These are phyloP conservation scores for Pulveroboletus sp. DNA, from an alignment of 768 basidiomycete genomes.

Conservation along the genomic window DNA sequence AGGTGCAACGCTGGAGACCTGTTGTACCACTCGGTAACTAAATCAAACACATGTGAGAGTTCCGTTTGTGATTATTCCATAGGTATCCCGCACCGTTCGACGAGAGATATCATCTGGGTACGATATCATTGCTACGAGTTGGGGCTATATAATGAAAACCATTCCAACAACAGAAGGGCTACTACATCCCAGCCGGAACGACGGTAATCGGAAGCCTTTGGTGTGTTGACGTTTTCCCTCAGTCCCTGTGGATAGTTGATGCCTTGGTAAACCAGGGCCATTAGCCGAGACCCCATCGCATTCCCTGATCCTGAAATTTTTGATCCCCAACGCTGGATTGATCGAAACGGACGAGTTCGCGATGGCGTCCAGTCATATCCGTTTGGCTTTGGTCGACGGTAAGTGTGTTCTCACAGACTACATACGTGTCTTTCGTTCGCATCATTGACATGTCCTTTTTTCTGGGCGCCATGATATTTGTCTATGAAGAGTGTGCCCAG, in stretches of 20 bases:
- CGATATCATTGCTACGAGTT: neutral
- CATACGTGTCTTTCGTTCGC: too few species aligned
- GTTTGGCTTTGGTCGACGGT: conserved; percentile 51
- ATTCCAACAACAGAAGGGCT: conserved; percentile 9
- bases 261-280: conserved; percentile 32
- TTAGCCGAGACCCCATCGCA: conserved; percentile 46
- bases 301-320: conserved; percentile 34
- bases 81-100: conserved; percentile 57
- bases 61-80: neutral
- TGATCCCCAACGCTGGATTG: conserved; percentile 53
- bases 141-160: conserved; percentile 11
- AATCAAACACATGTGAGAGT: too few species aligned
- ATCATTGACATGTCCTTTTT: too few species aligned
- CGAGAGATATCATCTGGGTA: conserved; percentile 29
- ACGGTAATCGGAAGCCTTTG: conserved; percentile 19
- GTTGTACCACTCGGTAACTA: conserved; percentile 23
- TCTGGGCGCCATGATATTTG: too few species aligned
- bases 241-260: neutral
- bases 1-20: conserved; percentile 37
- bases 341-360: conserved; percentile 37
- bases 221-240: neutral
- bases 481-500: conserved; percentile 51
- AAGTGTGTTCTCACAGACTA: neutral
- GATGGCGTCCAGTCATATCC: conserved; percentile 44
- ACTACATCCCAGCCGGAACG: conserved; percentile 20